Base-by-base conservation (phyloP, 2,329 filamentous ascomycete species). In the Penicillium sp. region DNA sequence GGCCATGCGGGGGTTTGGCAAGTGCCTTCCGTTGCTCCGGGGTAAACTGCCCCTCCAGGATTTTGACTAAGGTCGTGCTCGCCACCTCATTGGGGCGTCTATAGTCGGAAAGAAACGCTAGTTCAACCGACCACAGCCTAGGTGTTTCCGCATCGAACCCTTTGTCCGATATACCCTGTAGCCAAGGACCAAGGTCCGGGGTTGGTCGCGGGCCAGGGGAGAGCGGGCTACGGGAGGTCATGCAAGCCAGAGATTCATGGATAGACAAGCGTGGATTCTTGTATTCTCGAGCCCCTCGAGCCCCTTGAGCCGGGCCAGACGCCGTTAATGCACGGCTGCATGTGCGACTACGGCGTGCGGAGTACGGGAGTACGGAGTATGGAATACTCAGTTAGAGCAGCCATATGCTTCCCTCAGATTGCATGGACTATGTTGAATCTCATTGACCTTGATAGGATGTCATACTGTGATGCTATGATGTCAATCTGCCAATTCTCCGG, bases 1-100 rank as follows among this genome's bases (percentile, higher is more conserved):
- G 68, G 68, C 61, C 65, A 69, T 70, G 68, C 68, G 68, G 66
- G 68, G 67, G 60, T 56, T 59, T 61, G 58, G 51, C 57, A 54
- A 38, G 54, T 47, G 52, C 51, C 60, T 71, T 71, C 68, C 68
- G 68, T 70, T 71, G 62, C 68, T 65, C 68, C 68, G 68, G 68
- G 62, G 47, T 65, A 66, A 70, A 51, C 54, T 60, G 36, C 48
- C 48, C 48, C 48, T 51, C 51, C 40, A 44, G 13, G 38, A 46
- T 39, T 11, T 52, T 47, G 43, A 36, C 50, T 53, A 44, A 44
- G 27, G 39, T 50, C n/a, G 18, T 26, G 11, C 5, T 16, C 11
- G 38, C 14, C 38, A 49, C 19, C 34, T 39, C 13, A 53, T 49
- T 53, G 51, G 46, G 32, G 39, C 16, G 8, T 23, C 32, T 26